Percentiles rank a stretch among this genome's conserved stretches.
phyloP scores from a whole-genome alignment of 768 basidiomycete genomes.

The Kondoa malvinella region DNA sequence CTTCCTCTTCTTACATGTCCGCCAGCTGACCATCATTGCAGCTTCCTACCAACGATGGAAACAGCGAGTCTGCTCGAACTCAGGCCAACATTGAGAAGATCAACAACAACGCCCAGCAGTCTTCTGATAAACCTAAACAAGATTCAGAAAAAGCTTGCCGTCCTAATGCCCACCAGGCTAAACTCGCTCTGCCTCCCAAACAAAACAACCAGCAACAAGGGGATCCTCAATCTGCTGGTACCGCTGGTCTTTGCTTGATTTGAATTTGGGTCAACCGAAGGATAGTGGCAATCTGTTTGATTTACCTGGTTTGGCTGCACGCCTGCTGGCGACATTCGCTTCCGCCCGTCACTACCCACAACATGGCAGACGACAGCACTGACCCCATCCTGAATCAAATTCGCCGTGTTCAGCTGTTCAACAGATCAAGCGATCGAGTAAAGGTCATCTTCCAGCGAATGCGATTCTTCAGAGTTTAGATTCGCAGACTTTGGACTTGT shows the following conservation, averaged over 20 bases:
- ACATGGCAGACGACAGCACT: slow-evolving; percentile 82
- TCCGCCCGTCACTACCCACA: slow-evolving; percentile 96
- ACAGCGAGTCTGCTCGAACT: too few species aligned
- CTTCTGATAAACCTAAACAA: too few species aligned
- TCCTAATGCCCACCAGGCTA: background rate
- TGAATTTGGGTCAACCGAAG: background rate
- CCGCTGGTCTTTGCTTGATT: background rate
- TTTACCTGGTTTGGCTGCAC: background rate
- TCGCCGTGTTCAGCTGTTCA: slow-evolving; percentile 84
- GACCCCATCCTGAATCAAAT: slow-evolving; percentile 94
- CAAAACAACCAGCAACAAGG: background rate
- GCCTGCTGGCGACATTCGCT: slow-evolving; percentile 79
- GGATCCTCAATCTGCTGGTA: background rate
- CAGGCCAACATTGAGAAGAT: too few species aligned
- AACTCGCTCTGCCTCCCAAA: background rate
- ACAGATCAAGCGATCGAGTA: slow-evolving; percentile 68
- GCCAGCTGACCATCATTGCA: background rate
- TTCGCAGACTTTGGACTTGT: too few species aligned
- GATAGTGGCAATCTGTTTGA: background rate
- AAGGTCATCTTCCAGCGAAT: slow-evolving; percentile 98
- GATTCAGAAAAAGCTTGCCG: background rate
- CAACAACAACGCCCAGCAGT: too few species aligned
- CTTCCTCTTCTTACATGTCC: background rate
- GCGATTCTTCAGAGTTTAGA: too few species aligned
- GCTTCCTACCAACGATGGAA: background rate